These are phyloP conservation scores for Trypanosoma conorhini DNA, from an alignment of 208 protist species.

Conservation along the genomic window DNA sequence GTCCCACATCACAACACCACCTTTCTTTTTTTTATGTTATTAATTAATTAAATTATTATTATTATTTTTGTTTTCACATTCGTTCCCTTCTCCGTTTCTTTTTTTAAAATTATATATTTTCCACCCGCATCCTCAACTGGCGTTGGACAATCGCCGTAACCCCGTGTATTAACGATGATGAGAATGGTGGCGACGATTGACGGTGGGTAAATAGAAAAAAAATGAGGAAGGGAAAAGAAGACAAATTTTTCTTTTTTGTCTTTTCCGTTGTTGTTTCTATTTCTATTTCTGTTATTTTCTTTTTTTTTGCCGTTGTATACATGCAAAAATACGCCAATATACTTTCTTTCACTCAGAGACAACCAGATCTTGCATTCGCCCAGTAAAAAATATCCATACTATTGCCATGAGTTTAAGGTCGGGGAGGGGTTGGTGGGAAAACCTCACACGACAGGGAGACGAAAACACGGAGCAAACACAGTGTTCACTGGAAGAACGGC, in stretches of 20 bases:
- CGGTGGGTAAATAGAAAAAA: conserved; percentile 2
- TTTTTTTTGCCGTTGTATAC: conserved; percentile 6
- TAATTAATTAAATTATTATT: neutral
- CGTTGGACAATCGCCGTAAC: neutral
- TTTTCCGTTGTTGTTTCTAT: neutral
- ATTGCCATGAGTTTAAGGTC: conserved; percentile 3
- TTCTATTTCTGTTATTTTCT: conserved; percentile 9
- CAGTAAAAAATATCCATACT: conserved; percentile 1
- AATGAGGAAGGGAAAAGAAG: too few relatives aligned
- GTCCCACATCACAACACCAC: neutral
- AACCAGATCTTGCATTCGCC: neutral
- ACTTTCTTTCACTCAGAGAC: neutral
- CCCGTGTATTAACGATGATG: neutral
- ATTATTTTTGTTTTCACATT: neutral
- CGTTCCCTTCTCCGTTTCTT: neutral
- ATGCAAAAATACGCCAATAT: neutral
- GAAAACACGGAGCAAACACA: neutral
- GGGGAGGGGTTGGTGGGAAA: conserved; percentile 6
- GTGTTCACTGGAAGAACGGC: neutral
- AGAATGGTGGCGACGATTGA: neutral
- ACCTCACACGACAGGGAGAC: neutral
- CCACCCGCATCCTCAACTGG: neutral
- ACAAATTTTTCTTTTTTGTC: too few relatives aligned
- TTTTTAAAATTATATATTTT: neutral
- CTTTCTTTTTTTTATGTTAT: neutral